Conservation (phyloP, 768 basidiomycete genomes). For the Boletus sp. region DNA sequence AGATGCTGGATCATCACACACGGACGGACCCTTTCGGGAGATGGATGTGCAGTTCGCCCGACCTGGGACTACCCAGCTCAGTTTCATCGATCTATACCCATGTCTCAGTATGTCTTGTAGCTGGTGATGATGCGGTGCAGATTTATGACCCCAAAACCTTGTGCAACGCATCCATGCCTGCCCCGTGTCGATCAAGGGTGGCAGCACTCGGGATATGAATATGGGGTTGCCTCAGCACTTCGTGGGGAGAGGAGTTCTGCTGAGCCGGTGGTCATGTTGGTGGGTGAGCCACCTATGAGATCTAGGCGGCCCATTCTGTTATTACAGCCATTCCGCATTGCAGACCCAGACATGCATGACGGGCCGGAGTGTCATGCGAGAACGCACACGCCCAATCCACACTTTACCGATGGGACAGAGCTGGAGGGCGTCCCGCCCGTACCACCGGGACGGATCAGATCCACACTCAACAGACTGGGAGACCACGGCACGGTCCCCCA, state of each 20-base stretch:
- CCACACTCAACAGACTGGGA: background rate
- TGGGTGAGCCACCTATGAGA: background rate
- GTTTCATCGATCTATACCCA: background rate
- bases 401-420: constrained; percentile 9
- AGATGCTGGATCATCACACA: background rate
- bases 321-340: constrained; percentile 1
- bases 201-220: background rate
- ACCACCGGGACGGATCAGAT: background rate
- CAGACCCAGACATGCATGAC: constrained; percentile 2
- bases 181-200: background rate
- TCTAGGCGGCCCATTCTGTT: background rate
- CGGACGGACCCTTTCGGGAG: background rate
- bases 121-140: background rate
- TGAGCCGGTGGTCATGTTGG: background rate
- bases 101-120: background rate
- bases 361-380: background rate
- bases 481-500: background rate
- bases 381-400: constrained; percentile 3
- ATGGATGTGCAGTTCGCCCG: background rate
- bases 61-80: background rate
- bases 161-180: background rate
- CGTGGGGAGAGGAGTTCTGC: background rate
- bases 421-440: background rate
- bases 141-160: background rate
- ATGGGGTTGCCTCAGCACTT: background rate